Base-by-base conservation (phyloP, 2,329 filamentous ascomycete species). In the Dactylellina haptotyla region DNA sequence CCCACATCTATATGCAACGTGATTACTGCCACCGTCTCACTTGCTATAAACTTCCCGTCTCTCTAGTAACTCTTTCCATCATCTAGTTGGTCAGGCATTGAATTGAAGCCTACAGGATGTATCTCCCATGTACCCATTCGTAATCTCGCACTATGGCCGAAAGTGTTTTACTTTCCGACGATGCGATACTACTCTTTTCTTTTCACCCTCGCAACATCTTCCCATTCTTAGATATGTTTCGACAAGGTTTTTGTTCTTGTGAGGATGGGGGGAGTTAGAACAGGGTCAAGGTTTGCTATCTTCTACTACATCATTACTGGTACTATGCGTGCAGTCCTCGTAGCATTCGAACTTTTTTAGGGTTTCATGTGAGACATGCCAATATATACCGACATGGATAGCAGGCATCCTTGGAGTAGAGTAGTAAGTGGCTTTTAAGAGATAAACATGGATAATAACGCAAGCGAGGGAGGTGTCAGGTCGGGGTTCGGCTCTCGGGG, bases 141-240 rank as follows among this genome's bases (percentile, higher is more conserved):
- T 46, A 46, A 23, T 5, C 10, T 20, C 23, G 2, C 4, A 57
- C 32, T 43, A 43, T 18, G 53, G 43, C 20, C 23, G 14, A 50
- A 53, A 28, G 18, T 25, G 53, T 43, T 43, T 43, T 57, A 57
- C 53, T 57, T 57, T 57, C 53, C 53, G 53, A 57, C 34, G 30
- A 43, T 30, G 53, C 53, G 37, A 57, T 57, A 41, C 53, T 43
- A 57, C 32, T n/a, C 34, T 16, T 54, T 2, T n/a, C 9, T 14
- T n/a, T 28, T 51, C 34, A 51, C 3, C 9, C 14, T 2, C 23
- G 16, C 23, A 26, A 50, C n/a, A 28, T 8, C 20, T 53, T 23
- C 14, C 20, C 9, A 14, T 23, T 23, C 43, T 8, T 6, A 25
- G 16, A 20, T 4, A n/a, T n/a, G n/a, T 46, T 16, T 46, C 14